Evolutionary conservation across 2,329 filamentous ascomycete species (phyloP), one percentile per base, ranked within the genome.

Genomic region (Ceratocystis papillata): DNA sequence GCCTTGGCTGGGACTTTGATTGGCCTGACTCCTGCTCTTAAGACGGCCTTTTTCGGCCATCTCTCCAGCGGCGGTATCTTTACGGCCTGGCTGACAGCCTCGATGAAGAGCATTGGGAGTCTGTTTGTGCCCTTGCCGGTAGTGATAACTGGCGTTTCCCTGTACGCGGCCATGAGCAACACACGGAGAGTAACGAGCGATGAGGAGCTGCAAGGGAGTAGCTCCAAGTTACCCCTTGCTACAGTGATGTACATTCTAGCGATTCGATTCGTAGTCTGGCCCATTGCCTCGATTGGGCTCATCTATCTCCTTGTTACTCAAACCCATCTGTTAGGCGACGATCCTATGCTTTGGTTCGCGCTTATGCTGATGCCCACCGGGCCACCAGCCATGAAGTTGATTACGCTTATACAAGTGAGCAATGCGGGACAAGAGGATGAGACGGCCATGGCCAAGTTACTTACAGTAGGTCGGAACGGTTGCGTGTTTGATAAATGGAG

Each of bases 81-180:
- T 70, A 84, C 81, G 22, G 85, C 85, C 0, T 88, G 85, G 85
- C 74, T 88, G 48, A 87, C 85, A 0, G 77, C 79, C 0, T 80
- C 81, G 0, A 74, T 88, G 22, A 79, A 83, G 69, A 87, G 84
- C 65, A 77, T 87, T 25, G 85, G 86, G 2, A 77, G 79, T 0
- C 76, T 88, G 0, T 88, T 88, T 71, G 83, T 86, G 0, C 79
- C 83, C 0, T 74, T 87, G 30, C 86, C 87, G 37, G 82, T 88
- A 17, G 79, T 88, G 17, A 79, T 88, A 0, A 84, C 86, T 0
- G 85, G 86, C 1, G 82, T 86, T n/a, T 85, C 85, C 69, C 77
- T 88, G 1, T 83, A 80, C 65, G 79, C 79, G 25, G 79, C 81
- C 17, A 75, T 83, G 69, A 20, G n/a, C 33, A 57, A 15, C 25